A percentile compares a stretch with the other conserved stretches of the same genome.
These are phyloP conservation scores for Periconia digitata DNA, from an alignment of 2,329 filamentous ascomycete genomes.

Conservation along the genomic window DNA sequence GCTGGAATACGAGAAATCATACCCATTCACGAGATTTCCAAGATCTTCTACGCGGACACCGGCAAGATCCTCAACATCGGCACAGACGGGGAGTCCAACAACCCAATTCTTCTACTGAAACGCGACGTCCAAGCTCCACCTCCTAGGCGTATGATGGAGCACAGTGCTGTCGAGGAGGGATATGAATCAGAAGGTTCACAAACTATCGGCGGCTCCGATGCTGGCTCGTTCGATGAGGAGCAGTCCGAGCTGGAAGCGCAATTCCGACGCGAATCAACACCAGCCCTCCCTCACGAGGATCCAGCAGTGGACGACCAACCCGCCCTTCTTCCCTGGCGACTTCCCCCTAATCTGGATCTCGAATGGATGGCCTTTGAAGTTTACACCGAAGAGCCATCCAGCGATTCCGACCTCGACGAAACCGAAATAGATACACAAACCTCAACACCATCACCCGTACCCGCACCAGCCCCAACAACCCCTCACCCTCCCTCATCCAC, in stretches of 20 bases:
- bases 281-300: constrained; percentile 15
- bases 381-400: constrained; percentile 65
- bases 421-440: constrained; percentile 24
- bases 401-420: constrained; percentile 55
- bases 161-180: constrained; percentile 21
- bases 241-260: constrained; percentile 51
- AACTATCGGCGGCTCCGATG: constrained; percentile 32
- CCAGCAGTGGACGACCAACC: constrained; percentile 14
- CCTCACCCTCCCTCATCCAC: constrained; percentile 21
- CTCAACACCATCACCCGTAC: constrained; percentile 21
- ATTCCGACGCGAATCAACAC: constrained; percentile 46
- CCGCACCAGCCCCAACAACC: too few relatives aligned
- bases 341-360: constrained; percentile 76
- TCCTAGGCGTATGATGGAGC: constrained; percentile 60
- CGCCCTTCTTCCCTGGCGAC: constrained; percentile 53
- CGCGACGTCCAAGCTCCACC: constrained; percentile 66
- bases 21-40: constrained; percentile 75
- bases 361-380: constrained; percentile 94
- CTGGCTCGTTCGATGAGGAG: constrained; percentile 28
- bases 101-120: constrained; percentile 73
- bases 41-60: constrained; percentile 91
- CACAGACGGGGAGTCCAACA: constrained; percentile 66
- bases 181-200: constrained; percentile 44
- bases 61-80: constrained; percentile 87
- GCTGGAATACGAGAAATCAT: constrained; percentile 69